Conservation (phyloP, 192 early-diverging fungal genomes). For the Entophlyctis helioformis region DNA sequence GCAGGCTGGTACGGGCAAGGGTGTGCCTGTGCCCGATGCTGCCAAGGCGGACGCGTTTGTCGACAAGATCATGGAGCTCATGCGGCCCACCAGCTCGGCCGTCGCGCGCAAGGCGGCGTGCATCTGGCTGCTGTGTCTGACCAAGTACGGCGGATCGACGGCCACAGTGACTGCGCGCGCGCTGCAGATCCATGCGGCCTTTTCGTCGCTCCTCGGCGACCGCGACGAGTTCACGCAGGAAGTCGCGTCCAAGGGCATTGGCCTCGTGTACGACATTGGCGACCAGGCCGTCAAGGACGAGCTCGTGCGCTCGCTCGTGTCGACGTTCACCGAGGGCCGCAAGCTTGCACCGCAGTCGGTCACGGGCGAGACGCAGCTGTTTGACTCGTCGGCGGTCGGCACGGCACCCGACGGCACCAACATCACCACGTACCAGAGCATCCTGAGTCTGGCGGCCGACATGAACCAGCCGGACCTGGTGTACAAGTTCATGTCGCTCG, state of each 20-base stretch:
- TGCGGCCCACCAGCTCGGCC: constrained; percentile 35
- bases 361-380: constrained; percentile 61
- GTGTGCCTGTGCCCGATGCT: constrained; percentile 13
- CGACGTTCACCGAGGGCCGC: constrained; percentile 63
- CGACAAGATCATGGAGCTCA: constrained; percentile 33
- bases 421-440: constrained; percentile 36
- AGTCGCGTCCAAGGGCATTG: constrained; percentile 75
- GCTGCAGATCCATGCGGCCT: constrained; percentile 57
- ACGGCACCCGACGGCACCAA: constrained; percentile 58
- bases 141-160: constrained; percentile 64
- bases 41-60: too few species aligned
- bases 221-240: constrained; percentile 81
- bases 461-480: constrained; percentile 90
- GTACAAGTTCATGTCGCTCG: constrained; percentile 88
- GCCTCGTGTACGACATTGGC: constrained; percentile 70
- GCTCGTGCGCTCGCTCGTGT: constrained; percentile 60
- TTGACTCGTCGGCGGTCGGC: constrained; percentile 55
- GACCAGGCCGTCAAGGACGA: constrained; percentile 53
- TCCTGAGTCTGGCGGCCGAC: constrained; percentile 81
- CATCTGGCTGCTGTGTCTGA: constrained; percentile 66
- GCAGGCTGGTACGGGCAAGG: too few species aligned
- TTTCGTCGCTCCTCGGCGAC: constrained; percentile 66
- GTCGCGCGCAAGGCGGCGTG: constrained; percentile 54
- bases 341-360: constrained; percentile 40
- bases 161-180: too few species aligned